phyloP scores from a whole-genome alignment of 2,329 filamentous ascomycete species.

The Colletotrichum sp. region DNA sequence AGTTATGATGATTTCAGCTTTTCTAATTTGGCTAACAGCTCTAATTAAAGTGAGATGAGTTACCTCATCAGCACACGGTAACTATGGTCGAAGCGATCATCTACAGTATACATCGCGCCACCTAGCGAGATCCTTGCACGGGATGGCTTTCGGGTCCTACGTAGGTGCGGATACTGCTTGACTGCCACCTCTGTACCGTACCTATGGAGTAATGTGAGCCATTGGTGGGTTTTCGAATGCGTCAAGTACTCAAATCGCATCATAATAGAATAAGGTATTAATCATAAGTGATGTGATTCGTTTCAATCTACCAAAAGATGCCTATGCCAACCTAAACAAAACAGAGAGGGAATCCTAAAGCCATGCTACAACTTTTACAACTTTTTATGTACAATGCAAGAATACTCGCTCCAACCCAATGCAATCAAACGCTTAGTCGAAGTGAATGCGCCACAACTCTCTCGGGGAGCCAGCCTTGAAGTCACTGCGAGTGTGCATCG shows the following conservation, averaged over 20 bases:
- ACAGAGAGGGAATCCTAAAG: background rate
- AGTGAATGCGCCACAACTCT: slow-evolving; percentile 57
- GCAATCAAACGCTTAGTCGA: slow-evolving; percentile 38
- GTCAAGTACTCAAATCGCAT: background rate
- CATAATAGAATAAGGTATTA: fast-evolving
- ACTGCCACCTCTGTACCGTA: too few relatives aligned
- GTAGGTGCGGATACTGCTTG: too few relatives aligned
- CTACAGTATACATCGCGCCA: too few relatives aligned
- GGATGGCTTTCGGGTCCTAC: too few relatives aligned
- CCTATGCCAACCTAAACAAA: background rate
- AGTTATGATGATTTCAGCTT: too few relatives aligned
- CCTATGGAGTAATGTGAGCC: too few relatives aligned
- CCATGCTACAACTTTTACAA: slow-evolving; percentile 1
- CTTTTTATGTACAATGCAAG: background rate
- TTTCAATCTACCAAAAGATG: background rate
- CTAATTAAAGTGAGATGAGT: too few relatives aligned
- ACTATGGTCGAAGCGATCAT: too few relatives aligned
- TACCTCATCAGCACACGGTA: too few relatives aligned
- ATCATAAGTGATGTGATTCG: background rate
- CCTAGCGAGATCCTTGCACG: too few relatives aligned
- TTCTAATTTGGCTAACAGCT: too few relatives aligned
- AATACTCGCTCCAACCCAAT: background rate
- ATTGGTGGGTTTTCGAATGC: too few relatives aligned
- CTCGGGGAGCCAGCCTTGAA: slow-evolving; percentile 47
- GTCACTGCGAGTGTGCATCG: slow-evolving; percentile 55